These are phyloP conservation scores for Chlorella variabilis DNA, from an alignment of 163 green algal genomes.

Conservation along the genomic window DNA sequence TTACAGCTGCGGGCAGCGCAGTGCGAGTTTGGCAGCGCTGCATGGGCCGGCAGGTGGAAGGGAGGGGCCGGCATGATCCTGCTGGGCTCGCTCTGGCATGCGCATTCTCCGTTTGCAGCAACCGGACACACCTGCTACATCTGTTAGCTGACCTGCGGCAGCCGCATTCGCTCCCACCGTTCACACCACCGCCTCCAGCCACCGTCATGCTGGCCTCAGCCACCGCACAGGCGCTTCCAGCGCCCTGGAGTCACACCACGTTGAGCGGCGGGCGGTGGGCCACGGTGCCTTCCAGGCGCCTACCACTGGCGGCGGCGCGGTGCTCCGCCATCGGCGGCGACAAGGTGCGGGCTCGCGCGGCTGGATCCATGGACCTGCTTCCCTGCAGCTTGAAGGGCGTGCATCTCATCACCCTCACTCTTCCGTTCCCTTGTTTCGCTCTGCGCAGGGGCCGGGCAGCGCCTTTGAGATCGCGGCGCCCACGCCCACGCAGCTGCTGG, in stretches of 20 bases:
- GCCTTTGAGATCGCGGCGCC: background rate
- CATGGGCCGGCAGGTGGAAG: too few species aligned
- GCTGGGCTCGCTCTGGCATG: background rate
- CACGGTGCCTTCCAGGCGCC: background rate
- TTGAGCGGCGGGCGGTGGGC: background rate
- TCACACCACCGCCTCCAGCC: background rate
- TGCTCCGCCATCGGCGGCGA: background rate
- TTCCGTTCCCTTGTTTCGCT: too few species aligned
- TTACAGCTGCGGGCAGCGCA: too few species aligned
- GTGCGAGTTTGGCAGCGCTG: too few species aligned
- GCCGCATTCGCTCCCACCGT: too few species aligned
- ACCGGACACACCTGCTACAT: background rate
- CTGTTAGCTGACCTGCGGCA: too few species aligned
- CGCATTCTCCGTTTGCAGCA: background rate
- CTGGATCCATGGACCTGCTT: background rate
- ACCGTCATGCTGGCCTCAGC: background rate
- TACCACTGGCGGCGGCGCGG: background rate
- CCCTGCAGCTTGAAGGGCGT: too few species aligned
- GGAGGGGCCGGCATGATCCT: too few species aligned
- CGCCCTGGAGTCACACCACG: background rate
- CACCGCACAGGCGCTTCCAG: background rate
- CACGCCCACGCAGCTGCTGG: background rate
- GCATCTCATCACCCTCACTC: too few species aligned
- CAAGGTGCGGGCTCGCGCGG: background rate
- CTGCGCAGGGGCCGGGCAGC: background rate